Conservation (phyloP, 306 rosid species). For the Senna siamea region DNA sequence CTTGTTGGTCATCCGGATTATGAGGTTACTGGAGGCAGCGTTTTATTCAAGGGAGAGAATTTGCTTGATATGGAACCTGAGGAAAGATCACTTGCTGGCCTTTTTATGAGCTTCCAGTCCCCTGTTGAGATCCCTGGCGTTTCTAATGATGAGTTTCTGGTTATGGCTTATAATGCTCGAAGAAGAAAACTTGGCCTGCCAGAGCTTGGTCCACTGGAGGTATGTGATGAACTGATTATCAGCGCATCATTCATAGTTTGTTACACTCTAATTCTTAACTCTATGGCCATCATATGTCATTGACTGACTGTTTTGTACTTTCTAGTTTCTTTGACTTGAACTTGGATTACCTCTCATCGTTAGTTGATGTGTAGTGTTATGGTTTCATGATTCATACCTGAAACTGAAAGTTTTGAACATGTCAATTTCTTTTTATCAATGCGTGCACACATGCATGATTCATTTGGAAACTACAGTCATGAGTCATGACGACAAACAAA, state of each 20-base stretch:
- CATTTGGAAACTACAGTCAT: neutral
- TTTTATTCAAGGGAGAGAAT: constrained; percentile 74
- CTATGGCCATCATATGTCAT: neutral
- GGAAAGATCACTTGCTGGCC: constrained; percentile 81
- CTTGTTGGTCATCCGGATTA: constrained; percentile 96
- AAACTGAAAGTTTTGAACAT: neutral
- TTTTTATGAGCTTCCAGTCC: constrained; percentile 95
- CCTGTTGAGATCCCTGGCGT: constrained; percentile 95
- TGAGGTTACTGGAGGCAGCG: constrained; percentile 82
- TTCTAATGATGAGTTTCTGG: constrained; percentile 77
- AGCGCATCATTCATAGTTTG: neutral
- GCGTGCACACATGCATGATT: neutral
- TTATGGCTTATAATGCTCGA: constrained; percentile 92
- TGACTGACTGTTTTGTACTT: neutral
- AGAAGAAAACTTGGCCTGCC: constrained; percentile 75
- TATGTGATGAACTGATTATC: constrained; percentile 14
- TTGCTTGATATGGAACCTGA: constrained; percentile 89
- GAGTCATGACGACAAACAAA: neutral
- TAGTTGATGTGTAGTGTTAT: neutral
- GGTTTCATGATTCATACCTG: neutral
- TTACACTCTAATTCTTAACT: neutral
- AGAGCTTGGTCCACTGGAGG: constrained; percentile 92
- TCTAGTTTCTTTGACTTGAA: neutral
- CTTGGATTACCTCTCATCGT: neutral
- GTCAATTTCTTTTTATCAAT: neutral